phyloP scores from a whole-genome alignment of 2,329 filamentous ascomycete genomes.

The Capronia epimyces region DNA sequence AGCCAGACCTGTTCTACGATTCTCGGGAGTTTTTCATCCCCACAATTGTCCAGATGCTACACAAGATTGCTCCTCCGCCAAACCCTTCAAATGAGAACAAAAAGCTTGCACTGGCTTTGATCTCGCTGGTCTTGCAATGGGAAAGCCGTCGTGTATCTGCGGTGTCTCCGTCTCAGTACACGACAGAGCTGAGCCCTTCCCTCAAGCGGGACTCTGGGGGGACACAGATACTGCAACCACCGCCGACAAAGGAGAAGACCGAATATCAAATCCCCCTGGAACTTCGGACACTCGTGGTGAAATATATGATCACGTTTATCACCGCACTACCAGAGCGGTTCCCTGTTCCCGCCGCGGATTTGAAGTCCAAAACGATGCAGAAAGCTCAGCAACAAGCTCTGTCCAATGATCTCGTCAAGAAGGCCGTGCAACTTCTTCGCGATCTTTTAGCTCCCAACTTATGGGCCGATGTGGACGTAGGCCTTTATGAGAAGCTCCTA shows the following conservation, averaged over 20 bases:
- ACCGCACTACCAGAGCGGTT: conserved; percentile 83
- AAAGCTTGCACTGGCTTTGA: conserved; percentile 82
- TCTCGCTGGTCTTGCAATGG: conserved; percentile 88
- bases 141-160: conserved; percentile 67
- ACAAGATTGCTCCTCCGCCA: conserved; percentile 77
- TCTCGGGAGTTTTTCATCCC: conserved; percentile 85
- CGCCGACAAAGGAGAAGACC: conserved; percentile 39
- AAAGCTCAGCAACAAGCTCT: conserved; percentile 51
- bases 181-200: conserved; percentile 63
- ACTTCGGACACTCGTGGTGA: conserved; percentile 74
- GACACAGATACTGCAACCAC: conserved; percentile 52
- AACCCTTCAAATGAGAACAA: conserved; percentile 87
- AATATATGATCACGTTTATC: conserved; percentile 94
- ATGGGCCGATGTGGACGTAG: conserved; percentile 88
- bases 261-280: conserved; percentile 65
- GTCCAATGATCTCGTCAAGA: conserved; percentile 75
- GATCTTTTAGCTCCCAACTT: conserved; percentile 80
- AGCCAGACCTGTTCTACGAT: conserved; percentile 91
- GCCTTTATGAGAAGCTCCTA: conserved; percentile 84
- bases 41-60: conserved; percentile 79
- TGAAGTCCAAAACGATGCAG: conserved; percentile 27
- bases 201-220: conserved; percentile 34
- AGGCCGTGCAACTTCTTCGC: conserved; percentile 72
- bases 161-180: conserved; percentile 37
- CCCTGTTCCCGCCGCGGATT: conserved; percentile 59